Evolutionary conservation across 495 filamentous ascomycete genomes (phyloP).

Genomic region (Xylaria longipes): DNA sequence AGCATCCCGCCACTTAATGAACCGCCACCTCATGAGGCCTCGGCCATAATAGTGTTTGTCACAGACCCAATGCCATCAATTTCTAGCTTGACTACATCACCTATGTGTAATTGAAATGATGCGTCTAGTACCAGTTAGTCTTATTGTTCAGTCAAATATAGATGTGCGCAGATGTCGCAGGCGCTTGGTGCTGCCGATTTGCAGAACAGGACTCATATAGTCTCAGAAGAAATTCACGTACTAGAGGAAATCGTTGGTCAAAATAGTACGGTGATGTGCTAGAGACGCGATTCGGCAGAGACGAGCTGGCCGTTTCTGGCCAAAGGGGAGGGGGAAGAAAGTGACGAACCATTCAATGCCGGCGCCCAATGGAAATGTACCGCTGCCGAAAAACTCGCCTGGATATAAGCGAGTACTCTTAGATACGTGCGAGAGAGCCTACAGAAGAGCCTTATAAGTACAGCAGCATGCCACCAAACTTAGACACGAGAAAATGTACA

Average conservation of each 20-base stretch:
- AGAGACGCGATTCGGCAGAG: background rate
- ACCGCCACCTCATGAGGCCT: background rate
- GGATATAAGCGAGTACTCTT: slow-evolving; percentile 25
- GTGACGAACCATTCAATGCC: slow-evolving; percentile 28
- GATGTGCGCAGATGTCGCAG: background rate
- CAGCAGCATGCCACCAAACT: background rate
- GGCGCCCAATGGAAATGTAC: slow-evolving; percentile 25
- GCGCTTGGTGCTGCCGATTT: background rate
- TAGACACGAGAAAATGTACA: background rate
- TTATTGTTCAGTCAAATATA: background rate
- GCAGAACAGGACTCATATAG: background rate
- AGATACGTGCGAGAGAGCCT: slow-evolving; percentile 28
- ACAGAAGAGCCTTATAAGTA: background rate
- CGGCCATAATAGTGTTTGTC: slow-evolving; percentile 25
- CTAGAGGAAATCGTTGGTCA: slow-evolving; percentile 5
- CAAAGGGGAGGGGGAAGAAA: background rate
- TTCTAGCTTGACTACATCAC: slow-evolving; percentile 26
- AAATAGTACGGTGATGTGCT: background rate
- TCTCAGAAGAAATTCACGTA: background rate
- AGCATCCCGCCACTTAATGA: background rate
- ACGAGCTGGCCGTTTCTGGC: background rate
- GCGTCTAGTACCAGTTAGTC: slow-evolving; percentile 14
- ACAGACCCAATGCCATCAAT: slow-evolving; percentile 28
- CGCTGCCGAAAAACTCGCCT: slow-evolving; percentile 30
- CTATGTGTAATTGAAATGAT: slow-evolving; percentile 21